Evolutionary conservation across 106 monocot species (phyloP), one percentile per base, ranked within the genome.

Genomic region (Gastrodia elata): DNA sequence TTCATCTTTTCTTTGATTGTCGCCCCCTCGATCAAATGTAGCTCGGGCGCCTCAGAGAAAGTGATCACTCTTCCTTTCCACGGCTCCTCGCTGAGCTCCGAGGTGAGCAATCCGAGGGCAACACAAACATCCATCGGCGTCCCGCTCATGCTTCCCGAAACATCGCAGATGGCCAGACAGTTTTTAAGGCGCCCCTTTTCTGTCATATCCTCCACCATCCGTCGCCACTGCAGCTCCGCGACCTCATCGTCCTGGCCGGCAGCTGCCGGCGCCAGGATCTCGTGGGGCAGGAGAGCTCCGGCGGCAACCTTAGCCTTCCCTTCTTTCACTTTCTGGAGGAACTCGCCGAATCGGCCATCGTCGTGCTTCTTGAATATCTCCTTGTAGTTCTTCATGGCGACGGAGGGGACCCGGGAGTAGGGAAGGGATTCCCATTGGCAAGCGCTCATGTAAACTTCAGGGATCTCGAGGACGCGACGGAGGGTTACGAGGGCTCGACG

Each of bases 321-420:
- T 38, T 82, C 25, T 48, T 75, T 76, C 13, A 88, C 86, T 15
- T 80, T 76, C n/a, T 24, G 44, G 16, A 91, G 44, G 78, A 71
- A 91, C 24, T 71, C 46, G 10, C 11, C 6, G 69, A 91, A 91
- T 34, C 91, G 71, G 15, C 79, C 77, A 0, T 25, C 24, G 68
- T 91, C 88, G 58, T 86, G 86, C 68, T 91, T 76, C 43, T 20
- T 13, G 74, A 91, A 91, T 33, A 84, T 59, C 11, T 83, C 41
- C 16, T 81, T 88, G 76, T 88, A 91, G 71, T 71, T 88, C 73
- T 86, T 91, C 91, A 91, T 91, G 79, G 91, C 91, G 36, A 91
- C 91, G 18, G 88, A 91, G 20, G 91, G 88, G 34, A 91, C 91
- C 16, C 91, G 83, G 68, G 82, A 74, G 83, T 91, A 91, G 2